These are phyloP conservation scores for Suillus paluster DNA, from an alignment of 768 basidiomycete genomes.

Conservation along the genomic window DNA sequence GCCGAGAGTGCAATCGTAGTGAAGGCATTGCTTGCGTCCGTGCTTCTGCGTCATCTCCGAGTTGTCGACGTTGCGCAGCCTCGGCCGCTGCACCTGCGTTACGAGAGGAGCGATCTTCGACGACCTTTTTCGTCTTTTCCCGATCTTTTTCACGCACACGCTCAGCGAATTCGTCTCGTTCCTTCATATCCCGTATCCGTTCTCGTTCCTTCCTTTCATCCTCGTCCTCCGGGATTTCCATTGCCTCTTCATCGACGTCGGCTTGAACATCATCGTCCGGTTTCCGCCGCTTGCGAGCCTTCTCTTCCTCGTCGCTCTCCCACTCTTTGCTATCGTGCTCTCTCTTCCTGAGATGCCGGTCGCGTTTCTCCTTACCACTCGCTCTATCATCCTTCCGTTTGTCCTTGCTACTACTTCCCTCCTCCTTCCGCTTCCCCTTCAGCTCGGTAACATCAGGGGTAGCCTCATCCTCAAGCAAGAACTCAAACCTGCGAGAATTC, in stretches of 20 bases:
- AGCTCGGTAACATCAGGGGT: conserved; percentile 44
- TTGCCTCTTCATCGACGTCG: conserved; percentile 37
- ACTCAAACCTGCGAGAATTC: conserved; percentile 73
- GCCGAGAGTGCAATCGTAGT: conserved; percentile 85
- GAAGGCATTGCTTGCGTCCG: conserved; percentile 62
- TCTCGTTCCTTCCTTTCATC: conserved; percentile 72
- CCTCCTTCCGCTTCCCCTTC: conserved; percentile 33
- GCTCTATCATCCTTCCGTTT: conserved; percentile 22
- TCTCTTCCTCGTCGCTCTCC: conserved; percentile 91
- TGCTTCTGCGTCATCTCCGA: conserved; percentile 79
- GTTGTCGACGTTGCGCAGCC: conserved; percentile 74
- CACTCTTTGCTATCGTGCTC: conserved; percentile 84
- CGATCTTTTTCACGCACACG: conserved; percentile 83
- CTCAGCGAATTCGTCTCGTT: conserved; percentile 93
- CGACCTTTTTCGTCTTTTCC: conserved; percentile 86
- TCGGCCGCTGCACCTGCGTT: conserved; percentile 71
- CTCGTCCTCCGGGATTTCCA: conserved; percentile 66
- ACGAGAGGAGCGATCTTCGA: conserved; percentile 90
- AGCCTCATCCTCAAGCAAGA: conserved; percentile 82
- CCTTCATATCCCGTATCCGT: conserved; percentile 75
- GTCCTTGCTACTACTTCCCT: conserved; percentile 37
- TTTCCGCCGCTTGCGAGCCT: conserved; percentile 65
- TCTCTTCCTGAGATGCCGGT: conserved; percentile 75
- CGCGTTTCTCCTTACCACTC: conserved; percentile 54
- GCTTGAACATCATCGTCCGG: conserved; percentile 48